Conservation (phyloP, 257 asterid species). For the Petunia secreta region DNA sequence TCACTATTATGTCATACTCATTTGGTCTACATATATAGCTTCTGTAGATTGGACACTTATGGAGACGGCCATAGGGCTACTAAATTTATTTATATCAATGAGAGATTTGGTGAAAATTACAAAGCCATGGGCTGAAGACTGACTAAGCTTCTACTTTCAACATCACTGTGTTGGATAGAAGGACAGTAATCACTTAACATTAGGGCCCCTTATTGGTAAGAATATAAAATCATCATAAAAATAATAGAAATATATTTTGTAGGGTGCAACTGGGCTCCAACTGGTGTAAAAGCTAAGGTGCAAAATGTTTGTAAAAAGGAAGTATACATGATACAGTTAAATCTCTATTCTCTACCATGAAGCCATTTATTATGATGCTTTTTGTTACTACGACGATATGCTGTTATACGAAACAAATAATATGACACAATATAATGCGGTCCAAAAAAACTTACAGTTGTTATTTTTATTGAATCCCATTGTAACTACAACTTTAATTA, state of each 20-base stretch:
- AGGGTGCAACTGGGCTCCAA: slow-evolving; percentile 21
- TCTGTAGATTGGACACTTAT: slow-evolving; percentile 15
- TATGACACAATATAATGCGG: too few species aligned
- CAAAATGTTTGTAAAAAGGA: not conserved
- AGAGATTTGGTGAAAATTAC: slow-evolving; percentile 36
- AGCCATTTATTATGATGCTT: too few species aligned
- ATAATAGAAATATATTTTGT: not conserved
- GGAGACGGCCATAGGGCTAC: slow-evolving; percentile 19
- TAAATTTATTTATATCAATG: not conserved
- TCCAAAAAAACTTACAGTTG: too few species aligned
- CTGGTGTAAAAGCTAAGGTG: slow-evolving; percentile 20
- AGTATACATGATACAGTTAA: too few species aligned
- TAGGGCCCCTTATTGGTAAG: slow-evolving; percentile 24
- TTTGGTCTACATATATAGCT: slow-evolving; percentile 12
- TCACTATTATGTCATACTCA: not conserved
- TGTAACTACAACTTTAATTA: too few species aligned
- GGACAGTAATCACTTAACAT: slow-evolving; percentile 24
- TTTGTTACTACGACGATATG: too few species aligned
- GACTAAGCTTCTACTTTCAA: slow-evolving; percentile 28
- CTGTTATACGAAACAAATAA: too few species aligned
- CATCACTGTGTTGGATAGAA: slow-evolving; percentile 38
- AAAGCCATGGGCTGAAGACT: not conserved
- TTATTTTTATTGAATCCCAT: too few species aligned
- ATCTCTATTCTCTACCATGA: too few species aligned
- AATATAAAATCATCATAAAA: not conserved